phyloP scores from a whole-genome alignment of 2,329 filamentous ascomycete genomes.

The Raffaelea ambrosiae region DNA sequence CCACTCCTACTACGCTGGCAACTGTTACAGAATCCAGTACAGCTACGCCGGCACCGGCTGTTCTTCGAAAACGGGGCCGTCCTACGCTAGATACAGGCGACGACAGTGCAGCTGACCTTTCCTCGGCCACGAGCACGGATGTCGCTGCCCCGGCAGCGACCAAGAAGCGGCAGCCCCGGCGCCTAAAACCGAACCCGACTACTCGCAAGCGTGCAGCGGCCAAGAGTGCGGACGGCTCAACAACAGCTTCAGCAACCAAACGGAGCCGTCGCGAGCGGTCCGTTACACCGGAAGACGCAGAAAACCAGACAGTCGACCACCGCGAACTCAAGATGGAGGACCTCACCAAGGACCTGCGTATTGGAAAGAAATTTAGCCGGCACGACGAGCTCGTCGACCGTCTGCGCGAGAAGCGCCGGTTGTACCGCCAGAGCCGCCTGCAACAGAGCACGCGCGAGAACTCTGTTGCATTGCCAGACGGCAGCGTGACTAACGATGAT shows the following conservation, averaged over 20 bases:
- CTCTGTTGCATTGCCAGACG: neutral
- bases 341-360: conserved; percentile 58
- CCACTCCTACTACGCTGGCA: too few relatives aligned
- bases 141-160: neutral
- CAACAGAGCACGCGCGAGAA: conserved; percentile 24
- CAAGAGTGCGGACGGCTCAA: neutral
- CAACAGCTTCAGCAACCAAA: neutral
- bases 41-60: too few relatives aligned
- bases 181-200: conserved; percentile 1
- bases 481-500: too few relatives aligned
- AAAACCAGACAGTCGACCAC: conserved; percentile 54
- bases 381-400: conserved; percentile 65
- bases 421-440: conserved; percentile 21
- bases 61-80: too few relatives aligned
- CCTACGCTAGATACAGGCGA: neutral
- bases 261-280: conserved; percentile 28
- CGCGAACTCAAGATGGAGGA: conserved; percentile 64
- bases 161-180: conserved; percentile 7
- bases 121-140: neutral
- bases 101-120: neutral
- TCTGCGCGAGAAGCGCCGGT: conserved; percentile 37
- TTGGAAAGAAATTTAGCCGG: conserved; percentile 67
- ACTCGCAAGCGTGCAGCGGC: neutral
- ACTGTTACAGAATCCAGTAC: too few relatives aligned
- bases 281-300: conserved; percentile 55